phyloP scores from a whole-genome alignment of 1,284 basidiomycete genomes.

The Cutaneotrichosporon sp. region DNA sequence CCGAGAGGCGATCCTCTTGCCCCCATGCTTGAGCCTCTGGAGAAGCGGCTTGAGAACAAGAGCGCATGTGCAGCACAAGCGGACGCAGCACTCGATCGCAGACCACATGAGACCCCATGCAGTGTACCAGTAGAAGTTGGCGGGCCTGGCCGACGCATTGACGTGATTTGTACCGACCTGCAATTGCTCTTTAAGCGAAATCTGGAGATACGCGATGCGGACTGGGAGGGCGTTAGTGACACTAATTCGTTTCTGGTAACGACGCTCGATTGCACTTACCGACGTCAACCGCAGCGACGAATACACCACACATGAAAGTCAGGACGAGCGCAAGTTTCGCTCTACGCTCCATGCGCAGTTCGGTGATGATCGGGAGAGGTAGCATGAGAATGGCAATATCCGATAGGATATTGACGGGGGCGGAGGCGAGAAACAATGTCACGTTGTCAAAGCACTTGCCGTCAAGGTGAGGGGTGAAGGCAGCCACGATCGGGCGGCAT shows the following conservation, averaged over 20 bases:
- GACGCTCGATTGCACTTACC: slow-evolving; percentile 9
- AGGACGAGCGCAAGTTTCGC: slow-evolving; percentile 44
- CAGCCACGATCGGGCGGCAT: slow-evolving; percentile 41
- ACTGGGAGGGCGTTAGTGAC: slow-evolving; percentile 17
- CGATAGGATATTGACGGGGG: slow-evolving; percentile 47
- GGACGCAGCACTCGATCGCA: slow-evolving; percentile 43
- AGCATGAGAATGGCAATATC: slow-evolving; percentile 46
- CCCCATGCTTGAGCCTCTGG: slow-evolving; percentile 20
- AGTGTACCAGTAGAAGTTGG: slow-evolving; percentile 40
- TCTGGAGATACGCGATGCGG: slow-evolving; percentile 43
- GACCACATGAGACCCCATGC: slow-evolving; percentile 46
- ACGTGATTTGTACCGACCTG: slow-evolving; percentile 8
- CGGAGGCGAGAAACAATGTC: slow-evolving; percentile 42
- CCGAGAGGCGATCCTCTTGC: neutral
- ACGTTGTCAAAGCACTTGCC: slow-evolving; percentile 42
- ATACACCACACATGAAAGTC: slow-evolving; percentile 45
- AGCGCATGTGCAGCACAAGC: slow-evolving; percentile 42
- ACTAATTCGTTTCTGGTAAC: neutral
- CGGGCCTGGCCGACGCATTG: slow-evolving; percentile 14
- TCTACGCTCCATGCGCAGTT: slow-evolving; percentile 42
- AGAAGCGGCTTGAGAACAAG: slow-evolving; percentile 47
- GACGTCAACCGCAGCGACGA: slow-evolving; percentile 46
- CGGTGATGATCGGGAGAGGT: slow-evolving; percentile 46
- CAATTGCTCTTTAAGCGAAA: slow-evolving; percentile 30
- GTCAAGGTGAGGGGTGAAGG: slow-evolving; percentile 21